phyloP scores from a whole-genome alignment of 108 stramenopile species.

The Skeletonema grethae region DNA sequence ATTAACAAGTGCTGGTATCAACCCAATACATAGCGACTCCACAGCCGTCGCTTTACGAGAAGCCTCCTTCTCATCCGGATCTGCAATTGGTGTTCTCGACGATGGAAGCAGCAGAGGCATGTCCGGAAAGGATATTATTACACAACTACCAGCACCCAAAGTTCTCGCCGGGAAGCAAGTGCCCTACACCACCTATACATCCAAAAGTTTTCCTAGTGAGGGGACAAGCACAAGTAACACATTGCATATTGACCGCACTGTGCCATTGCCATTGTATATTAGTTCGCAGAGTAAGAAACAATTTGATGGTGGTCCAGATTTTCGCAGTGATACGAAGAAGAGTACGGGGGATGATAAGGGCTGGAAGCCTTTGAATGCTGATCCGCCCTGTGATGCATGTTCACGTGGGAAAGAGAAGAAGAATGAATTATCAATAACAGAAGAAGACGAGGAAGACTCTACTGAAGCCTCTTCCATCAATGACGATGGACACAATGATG shows the following conservation, averaged over 20 bases:
- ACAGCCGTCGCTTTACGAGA: neutral
- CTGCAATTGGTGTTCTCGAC: neutral
- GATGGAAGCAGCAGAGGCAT: conserved; percentile 11
- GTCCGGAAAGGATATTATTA: conserved; percentile 9
- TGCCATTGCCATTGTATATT: neutral
- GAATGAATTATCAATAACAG: neutral
- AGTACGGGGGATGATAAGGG: conserved; percentile 7
- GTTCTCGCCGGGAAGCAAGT: conserved; percentile 53
- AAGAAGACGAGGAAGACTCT: neutral
- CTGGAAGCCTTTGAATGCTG: neutral
- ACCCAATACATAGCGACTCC: neutral
- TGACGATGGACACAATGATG: conserved; percentile 31
- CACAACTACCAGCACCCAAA: conserved; percentile 40
- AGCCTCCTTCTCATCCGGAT: neutral
- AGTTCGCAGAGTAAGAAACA: conserved; percentile 21
- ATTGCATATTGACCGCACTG: conserved; percentile 38
- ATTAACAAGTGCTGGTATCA: conserved; percentile 11
- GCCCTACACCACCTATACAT: conserved; percentile 62
- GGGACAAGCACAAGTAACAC: conserved; percentile 32
- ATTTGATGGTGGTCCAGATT: conserved; percentile 25
- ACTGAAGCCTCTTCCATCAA: conserved; percentile 13
- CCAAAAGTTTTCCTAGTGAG: conserved; percentile 56
- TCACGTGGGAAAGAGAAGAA: conserved; percentile 26
- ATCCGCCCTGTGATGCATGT: conserved; percentile 18
- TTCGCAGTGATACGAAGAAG: conserved; percentile 3